Evolutionary conservation across 140 eudicot species (phyloP).

Genomic region (Ambrosia hybrid): DNA sequence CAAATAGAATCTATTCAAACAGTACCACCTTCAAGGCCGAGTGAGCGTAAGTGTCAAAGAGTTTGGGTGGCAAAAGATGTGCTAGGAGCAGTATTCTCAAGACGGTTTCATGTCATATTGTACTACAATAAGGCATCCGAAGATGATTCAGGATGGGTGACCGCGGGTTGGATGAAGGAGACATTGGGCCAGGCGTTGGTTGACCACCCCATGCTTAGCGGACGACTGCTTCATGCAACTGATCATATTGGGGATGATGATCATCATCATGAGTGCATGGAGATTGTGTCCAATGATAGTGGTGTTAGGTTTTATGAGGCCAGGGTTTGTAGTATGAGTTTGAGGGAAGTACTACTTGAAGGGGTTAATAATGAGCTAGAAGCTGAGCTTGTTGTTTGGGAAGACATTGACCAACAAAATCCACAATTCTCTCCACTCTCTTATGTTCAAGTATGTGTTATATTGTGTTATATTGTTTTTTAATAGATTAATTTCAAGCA

Average conservation of each 20-base stretch:
- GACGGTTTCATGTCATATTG: not conserved
- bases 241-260: not conserved
- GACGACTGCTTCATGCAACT: not conserved
- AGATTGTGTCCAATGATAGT: not conserved
- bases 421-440: not conserved
- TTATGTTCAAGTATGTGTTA: not conserved
- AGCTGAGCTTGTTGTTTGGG: not conserved
- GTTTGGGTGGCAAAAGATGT: not conserved
- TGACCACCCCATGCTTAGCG: not conserved
- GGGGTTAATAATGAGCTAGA: not conserved
- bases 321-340: not conserved
- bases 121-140: constrained; percentile 1
- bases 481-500: no score
- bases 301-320: not conserved
- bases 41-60: not conserved
- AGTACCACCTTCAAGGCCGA: not conserved
- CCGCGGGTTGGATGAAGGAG: constrained; percentile 5
- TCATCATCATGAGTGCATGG: not conserved
- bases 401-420: not conserved
- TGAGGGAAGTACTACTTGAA: not conserved
- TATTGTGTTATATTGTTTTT: not conserved
- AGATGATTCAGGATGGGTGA: constrained; percentile 2
- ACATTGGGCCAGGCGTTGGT: not conserved
- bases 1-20: not conserved
- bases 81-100: not conserved